Evolutionary conservation across 2,329 filamentous ascomycete species (phyloP), one percentile per base, ranked within the genome.

Genomic region (Calonectria hawksworthii): DNA sequence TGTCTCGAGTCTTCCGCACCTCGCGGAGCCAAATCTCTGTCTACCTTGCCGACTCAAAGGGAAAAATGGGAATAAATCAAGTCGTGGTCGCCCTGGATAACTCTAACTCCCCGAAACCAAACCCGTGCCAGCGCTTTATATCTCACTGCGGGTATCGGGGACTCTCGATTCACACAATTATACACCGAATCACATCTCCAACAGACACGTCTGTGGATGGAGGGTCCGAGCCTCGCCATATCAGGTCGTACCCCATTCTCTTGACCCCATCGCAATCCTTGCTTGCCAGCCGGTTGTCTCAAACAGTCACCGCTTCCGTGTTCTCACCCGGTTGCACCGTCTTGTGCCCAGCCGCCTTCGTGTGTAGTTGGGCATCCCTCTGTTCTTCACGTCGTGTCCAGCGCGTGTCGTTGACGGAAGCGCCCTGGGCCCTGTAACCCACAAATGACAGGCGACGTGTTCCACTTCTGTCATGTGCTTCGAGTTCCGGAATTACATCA

Each of bases 361-460:
- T 72, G 65, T 56, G 38, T 73, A 44, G 74, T 80, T 80, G 79
- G 79, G 79, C 79, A 80, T 77, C 79, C 71, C 70, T 78, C 72
- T 61, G 73, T 80, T 77, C 67, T 63, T 70, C 59, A 73, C 70
- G 56, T 38, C 47, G 61, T 64, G 63, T 67, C 59, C 61, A 70
- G 59, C 59, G 61, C 56, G 23, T 70, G 32, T 70, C 67, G 41
- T 66, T 50, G 52, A 74, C 41, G 38, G 67, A 70, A 74, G 51
- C 68, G 61, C 63, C 50, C 63, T 32, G 38, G 30, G 63, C 47
- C 23, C 28, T 44, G 54, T 51, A 66, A 63, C 67, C 79, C 79
- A 80, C 79, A 79, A 73, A 78, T 78, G 75, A 79, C 77, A 66
- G 66, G 75, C 74, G 75, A 81, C 79, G 79, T 81, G 79, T 80